Percentiles rank a stretch among this genome's conserved stretches.
These are phyloP conservation scores for Dothistroma pini DNA, from an alignment of 2,329 filamentous ascomycete genomes.

Conservation along the genomic window DNA sequence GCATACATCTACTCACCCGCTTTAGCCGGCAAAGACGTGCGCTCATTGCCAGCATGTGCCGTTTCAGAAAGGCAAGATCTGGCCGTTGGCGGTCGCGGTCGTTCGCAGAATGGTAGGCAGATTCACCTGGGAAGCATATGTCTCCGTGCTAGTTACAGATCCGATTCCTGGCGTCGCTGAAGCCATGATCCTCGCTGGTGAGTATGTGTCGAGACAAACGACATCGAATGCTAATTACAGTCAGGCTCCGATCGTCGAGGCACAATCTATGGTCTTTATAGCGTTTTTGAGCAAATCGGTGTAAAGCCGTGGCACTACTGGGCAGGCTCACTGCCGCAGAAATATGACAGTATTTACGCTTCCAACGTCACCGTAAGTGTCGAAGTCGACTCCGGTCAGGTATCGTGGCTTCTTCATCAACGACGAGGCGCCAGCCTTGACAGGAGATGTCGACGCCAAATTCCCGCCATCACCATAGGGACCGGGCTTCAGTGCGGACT, in stretches of 20 bases:
- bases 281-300: constrained; percentile 68
- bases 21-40: not conserved
- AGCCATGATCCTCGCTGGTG: not conserved
- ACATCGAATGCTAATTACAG: not conserved
- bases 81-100: not conserved
- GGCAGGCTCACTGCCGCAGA: constrained; percentile 57
- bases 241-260: constrained; percentile 60
- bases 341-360: constrained; percentile 54
- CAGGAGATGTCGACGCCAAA: constrained; percentile 61
- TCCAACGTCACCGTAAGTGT: constrained; percentile 52
- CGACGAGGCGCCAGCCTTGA: constrained; percentile 64
- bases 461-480: constrained; percentile 39
- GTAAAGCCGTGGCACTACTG: constrained; percentile 69
- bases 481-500: constrained; percentile 44
- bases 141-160: constrained; percentile 55
- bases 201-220: not conserved
- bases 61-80: not conserved
- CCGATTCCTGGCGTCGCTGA: constrained; percentile 55
- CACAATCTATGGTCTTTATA: constrained; percentile 68
- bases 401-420: constrained; percentile 70
- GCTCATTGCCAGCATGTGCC: not conserved
- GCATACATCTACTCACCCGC: not conserved
- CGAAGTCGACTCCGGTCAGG: constrained; percentile 60
- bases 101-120: no score
- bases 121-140: constrained; percentile 69